phyloP scores from a whole-genome alignment of 192 early-diverging fungal species.

The Coemansia sp. region DNA sequence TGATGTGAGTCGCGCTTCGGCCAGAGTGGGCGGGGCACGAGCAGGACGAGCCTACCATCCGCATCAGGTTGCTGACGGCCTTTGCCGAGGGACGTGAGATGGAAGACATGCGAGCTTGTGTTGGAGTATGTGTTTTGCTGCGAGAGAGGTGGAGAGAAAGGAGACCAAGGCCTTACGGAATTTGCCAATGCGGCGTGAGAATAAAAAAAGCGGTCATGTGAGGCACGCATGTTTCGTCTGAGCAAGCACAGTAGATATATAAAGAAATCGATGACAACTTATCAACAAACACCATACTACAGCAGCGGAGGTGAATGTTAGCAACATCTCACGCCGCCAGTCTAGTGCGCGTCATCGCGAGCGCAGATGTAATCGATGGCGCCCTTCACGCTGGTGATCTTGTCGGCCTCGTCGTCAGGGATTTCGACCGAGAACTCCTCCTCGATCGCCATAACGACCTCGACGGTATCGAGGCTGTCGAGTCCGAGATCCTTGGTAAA shows the following conservation, averaged over 20 bases:
- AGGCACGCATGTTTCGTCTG: neutral
- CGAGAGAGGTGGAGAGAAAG: neutral
- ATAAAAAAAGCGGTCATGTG: slow-evolving; percentile 8
- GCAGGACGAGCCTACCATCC: slow-evolving; percentile 54
- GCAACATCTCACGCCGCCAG: neutral
- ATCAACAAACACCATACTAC: neutral
- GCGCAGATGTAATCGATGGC: slow-evolving; percentile 85
- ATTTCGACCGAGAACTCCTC: slow-evolving; percentile 99
- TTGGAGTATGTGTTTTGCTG: neutral
- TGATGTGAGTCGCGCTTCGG: slow-evolving; percentile 8
- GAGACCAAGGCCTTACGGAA: neutral
- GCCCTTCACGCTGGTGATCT: slow-evolving; percentile 86
- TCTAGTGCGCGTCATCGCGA: slow-evolving; percentile 75
- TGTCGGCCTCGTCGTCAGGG: slow-evolving; percentile 95
- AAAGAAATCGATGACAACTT: too few relatives aligned
- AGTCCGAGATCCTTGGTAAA: slow-evolving; percentile 95
- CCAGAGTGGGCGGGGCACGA: slow-evolving; percentile 51
- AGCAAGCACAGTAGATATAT: neutral
- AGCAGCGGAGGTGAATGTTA: neutral
- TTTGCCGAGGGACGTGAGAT: slow-evolving; percentile 27
- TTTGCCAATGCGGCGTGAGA: too few relatives aligned
- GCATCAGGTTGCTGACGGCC: slow-evolving; percentile 54
- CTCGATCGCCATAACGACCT: slow-evolving; percentile 99
- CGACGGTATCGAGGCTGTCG: slow-evolving; percentile 96
- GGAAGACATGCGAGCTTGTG: neutral